A percentile compares a stretch with the other conserved stretches of the same genome.
Evolutionary conservation across 805 yeast species (phyloP).

Genomic region (Sungouiella blattae): DNA sequence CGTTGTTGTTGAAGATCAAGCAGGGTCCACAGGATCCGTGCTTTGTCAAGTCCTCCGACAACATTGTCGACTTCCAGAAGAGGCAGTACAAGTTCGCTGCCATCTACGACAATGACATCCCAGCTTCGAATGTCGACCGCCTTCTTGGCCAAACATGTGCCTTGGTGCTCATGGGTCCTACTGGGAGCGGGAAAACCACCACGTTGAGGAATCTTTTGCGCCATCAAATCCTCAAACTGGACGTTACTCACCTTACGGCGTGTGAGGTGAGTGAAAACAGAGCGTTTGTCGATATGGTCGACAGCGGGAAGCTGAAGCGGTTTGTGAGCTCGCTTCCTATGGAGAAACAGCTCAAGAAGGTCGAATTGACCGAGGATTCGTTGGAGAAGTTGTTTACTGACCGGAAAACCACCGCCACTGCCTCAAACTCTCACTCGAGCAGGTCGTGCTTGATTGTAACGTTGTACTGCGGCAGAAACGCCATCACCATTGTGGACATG

Average conservation of each 20-base stretch:
- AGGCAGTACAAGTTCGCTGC: constrained; percentile 20
- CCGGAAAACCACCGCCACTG: constrained; percentile 20
- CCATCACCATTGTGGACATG: constrained; percentile 24
- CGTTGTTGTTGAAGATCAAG: constrained; percentile 26
- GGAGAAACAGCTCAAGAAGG: constrained; percentile 13
- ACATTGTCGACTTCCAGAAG: constrained; percentile 18
- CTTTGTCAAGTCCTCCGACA: constrained; percentile 8
- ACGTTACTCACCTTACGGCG: constrained; percentile 18
- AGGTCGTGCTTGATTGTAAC: constrained; percentile 27
- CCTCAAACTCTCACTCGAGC: constrained; percentile 18
- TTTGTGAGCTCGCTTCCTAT: constrained; percentile 12
- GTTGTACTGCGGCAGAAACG: constrained; percentile 16
- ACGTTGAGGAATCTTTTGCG: constrained; percentile 18
- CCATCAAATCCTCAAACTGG: constrained; percentile 8
- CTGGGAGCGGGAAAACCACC: constrained; percentile 28
- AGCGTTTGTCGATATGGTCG: constrained; percentile 24
- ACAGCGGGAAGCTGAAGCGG: constrained; percentile 6
- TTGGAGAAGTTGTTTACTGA: constrained; percentile 14
- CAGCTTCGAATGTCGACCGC: constrained; percentile 3
- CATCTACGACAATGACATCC: constrained; percentile 10
- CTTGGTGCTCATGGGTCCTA: constrained; percentile 11
- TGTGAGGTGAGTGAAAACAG: constrained; percentile 27
- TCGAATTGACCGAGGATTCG: constrained; percentile 4
- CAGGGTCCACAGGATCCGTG: constrained; percentile 10
- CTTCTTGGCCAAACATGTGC: constrained; percentile 7